Base-by-base conservation (phyloP, 495 filamentous ascomycete species). In the Lichina pygmaea region DNA sequence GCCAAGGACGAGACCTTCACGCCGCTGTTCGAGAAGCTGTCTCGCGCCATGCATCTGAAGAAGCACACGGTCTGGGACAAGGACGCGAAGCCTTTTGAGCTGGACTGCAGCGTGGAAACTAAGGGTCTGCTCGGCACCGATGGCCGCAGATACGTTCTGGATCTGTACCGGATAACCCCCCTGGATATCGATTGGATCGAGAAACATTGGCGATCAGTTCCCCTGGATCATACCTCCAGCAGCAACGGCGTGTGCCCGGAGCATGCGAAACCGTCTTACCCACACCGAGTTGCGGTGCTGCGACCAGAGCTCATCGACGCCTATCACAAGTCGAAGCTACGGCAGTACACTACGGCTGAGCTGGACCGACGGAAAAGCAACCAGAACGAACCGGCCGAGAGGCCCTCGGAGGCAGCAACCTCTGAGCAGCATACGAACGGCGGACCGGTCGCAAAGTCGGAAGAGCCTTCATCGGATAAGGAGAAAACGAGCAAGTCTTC, bases 31-130 rank as follows among this genome's bases (percentile, higher is more conserved):
- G 76, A 79, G 58, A 84, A 86, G 65, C 70, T 95, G 13, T 92
- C 85, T 32, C 81, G 82, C 59, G 69, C 78, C 13, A 66, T 94
- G 48, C 72, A 72, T 37, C 76, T 93, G 48, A 95, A 99, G 73
- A 80, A 78, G 64, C 91, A 99, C 59, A 64, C 83, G 30, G 91
- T 95, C 24, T 99, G 91, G 91, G 91, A 99, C 62, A 95, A 93
- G 66, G 81, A 93, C 46, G 72, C 71, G 51, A 78, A 83, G 63
- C 73, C 78, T 15, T 84, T 91, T 55, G 82, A 94, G 32, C 71
- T 99, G 10, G 91, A 94, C 59, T 82, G 78, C 30, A 94, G 86
- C 53, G 83, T 99, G 31, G 91, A 99, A 63, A 99, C 91, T 17
- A 99, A 99, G 66, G 91, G 91, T 30, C 68, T 99, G 8, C 63